These are phyloP conservation scores for Talaromyces ruber DNA, from an alignment of 495 filamentous ascomycete genomes.

Conservation along the genomic window DNA sequence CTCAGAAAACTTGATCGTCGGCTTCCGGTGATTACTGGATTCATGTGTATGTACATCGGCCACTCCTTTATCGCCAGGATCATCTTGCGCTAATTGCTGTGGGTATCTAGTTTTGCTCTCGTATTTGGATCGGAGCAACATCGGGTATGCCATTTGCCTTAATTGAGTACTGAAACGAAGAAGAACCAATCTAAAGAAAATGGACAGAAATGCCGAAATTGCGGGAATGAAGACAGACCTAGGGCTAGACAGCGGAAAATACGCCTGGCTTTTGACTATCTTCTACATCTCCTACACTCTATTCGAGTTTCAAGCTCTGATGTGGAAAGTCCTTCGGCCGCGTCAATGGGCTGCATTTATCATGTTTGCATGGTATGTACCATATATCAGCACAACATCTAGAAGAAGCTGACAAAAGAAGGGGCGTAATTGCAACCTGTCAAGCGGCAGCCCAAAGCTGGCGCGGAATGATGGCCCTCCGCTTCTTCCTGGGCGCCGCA, in stretches of 20 bases:
- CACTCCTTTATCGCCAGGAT: background rate
- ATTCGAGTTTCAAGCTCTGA: constrained; percentile 61
- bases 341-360: constrained; percentile 42
- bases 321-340: constrained; percentile 63
- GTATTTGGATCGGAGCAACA: constrained; percentile 63
- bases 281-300: constrained; percentile 60
- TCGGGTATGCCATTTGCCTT: constrained; percentile 31
- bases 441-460: constrained; percentile 56
- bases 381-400: background rate
- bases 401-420: constrained; percentile 10
- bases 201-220: constrained; percentile 54
- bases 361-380: constrained; percentile 38
- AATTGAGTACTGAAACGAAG: background rate
- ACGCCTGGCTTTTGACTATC: constrained; percentile 69
- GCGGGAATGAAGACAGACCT: constrained; percentile 50
- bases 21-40: constrained; percentile 42
- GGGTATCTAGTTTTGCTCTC: constrained; percentile 47
- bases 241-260: constrained; percentile 37
- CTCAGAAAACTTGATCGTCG: constrained; percentile 50
- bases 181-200: constrained; percentile 7
- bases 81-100: constrained; percentile 8
- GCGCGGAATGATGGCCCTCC: constrained; percentile 55
- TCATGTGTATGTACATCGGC: constrained; percentile 36
- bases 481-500: constrained; percentile 58
- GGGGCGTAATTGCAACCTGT: constrained; percentile 49